Evolutionary conservation across 345 rosid genomes (phyloP).

Genomic region (Zanthoxylum bungeanum): DNA sequence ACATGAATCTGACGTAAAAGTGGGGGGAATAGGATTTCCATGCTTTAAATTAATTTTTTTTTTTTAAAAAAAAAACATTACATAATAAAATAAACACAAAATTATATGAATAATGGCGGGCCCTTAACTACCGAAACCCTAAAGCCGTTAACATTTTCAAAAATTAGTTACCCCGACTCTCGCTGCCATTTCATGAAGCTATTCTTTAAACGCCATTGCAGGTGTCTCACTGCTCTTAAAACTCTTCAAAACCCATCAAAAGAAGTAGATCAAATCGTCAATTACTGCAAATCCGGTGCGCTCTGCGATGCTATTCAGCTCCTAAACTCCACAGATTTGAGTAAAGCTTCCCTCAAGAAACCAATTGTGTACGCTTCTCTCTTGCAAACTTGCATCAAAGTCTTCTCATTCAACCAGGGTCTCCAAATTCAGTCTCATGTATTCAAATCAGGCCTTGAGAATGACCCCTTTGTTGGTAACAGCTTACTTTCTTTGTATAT

Average conservation of each 20-base stretch:
- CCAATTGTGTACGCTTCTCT: conserved; percentile 63
- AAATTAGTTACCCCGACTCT: not conserved
- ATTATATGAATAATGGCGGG: too few species aligned
- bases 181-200: conserved; percentile 38
- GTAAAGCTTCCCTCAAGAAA: conserved; percentile 31
- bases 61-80: too few species aligned
- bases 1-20: too few species aligned
- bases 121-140: not conserved
- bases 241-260: conserved; percentile 15
- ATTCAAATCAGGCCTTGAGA: conserved; percentile 76
- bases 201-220: conserved; percentile 40
- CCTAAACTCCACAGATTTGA: conserved; percentile 39
- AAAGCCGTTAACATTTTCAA: not conserved
- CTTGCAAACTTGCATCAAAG: conserved; percentile 66
- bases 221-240: conserved; percentile 28
- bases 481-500: conserved; percentile 76
- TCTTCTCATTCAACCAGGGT: conserved; percentile 55
- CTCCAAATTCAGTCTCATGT: conserved; percentile 68
- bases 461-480: conserved; percentile 72
- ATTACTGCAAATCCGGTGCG: conserved; percentile 50
- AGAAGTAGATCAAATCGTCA: conserved; percentile 38
- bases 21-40: too few species aligned
- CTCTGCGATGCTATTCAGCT: conserved; percentile 53
- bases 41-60: too few species aligned
- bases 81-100: too few species aligned